Percentiles rank a stretch among this genome's conserved stretches.
Evolutionary conservation across 179 eudicot genomes (phyloP).

Genomic region (Silene noctiflora): DNA sequence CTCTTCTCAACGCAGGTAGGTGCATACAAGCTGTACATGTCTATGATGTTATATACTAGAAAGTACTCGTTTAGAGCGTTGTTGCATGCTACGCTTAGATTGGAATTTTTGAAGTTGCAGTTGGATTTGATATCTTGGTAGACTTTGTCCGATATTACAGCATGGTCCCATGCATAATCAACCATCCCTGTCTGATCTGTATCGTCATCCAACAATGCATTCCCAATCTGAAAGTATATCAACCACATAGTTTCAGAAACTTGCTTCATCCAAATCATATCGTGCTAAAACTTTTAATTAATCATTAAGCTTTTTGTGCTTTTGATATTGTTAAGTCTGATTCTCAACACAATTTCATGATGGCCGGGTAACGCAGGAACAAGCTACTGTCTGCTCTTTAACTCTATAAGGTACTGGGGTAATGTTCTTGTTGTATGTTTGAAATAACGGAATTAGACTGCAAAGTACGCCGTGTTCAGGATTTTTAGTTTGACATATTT

Average conservation of each 20-base stretch:
- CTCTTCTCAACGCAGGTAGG: constrained; percentile 37
- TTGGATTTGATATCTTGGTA: constrained; percentile 38
- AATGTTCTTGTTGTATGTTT: too few relatives aligned
- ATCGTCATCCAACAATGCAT: constrained; percentile 71
- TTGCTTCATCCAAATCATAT: background rate
- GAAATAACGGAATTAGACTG: too few relatives aligned
- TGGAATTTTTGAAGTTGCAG: constrained; percentile 47
- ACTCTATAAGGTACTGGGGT: too few relatives aligned
- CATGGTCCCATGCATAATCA: constrained; percentile 85
- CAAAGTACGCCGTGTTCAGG: too few relatives aligned
- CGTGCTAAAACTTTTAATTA: too few relatives aligned
- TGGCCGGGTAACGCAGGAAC: too few relatives aligned
- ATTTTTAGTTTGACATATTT: too few relatives aligned
- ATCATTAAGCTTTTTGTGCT: too few relatives aligned
- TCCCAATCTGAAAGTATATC: constrained; percentile 57
- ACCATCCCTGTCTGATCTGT: constrained; percentile 79
- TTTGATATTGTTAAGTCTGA: too few relatives aligned
- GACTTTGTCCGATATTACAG: constrained; percentile 63
- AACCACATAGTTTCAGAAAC: background rate
- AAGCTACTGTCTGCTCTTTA: too few relatives aligned
- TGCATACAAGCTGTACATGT: constrained; percentile 81
- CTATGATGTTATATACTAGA: constrained; percentile 55
- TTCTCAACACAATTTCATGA: too few relatives aligned
- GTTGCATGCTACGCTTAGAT: constrained; percentile 33
- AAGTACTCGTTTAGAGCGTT: constrained; percentile 46